Base-by-base conservation (phyloP, 2,329 filamentous ascomycete genomes). In the Apiospora aurea region DNA sequence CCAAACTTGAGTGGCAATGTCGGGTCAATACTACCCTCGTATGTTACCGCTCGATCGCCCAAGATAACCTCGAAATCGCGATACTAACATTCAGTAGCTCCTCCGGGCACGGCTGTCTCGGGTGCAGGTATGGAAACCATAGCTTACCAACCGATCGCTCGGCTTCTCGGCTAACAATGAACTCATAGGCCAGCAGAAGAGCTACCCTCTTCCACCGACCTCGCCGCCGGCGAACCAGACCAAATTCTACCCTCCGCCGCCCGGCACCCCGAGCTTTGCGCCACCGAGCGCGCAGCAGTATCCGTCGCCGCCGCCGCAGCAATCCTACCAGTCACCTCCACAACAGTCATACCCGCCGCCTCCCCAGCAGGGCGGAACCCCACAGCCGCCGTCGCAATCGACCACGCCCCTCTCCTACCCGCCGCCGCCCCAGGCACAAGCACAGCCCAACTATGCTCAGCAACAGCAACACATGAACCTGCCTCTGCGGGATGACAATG, bases 11-110 rank as follows among this genome's bases (percentile, higher is more conserved):
- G 76, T 74, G 68, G 75, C 73, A 73, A 86, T 87, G 82, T 84
- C 84, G 72, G 79, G 78, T 69, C 82, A 84, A 71, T 87, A 83
- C 75, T 87, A 87, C 77, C 85, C 86, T 73, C 86, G 85, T 87
- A 79, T 77, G 84, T 79, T 53, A 61, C 64, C 34, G 11, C 21
- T 24, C 57, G 10, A 41, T 64, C 34, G 57, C 43, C 69, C 43
- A 69, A 49, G 47, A 71, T 67, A 72, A 71, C 11, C 21, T 53
- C 46, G 21, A 71, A 71, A 14, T 71, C 49, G 26, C 43, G 72
- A 47, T 49, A 64, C 73, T 77, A 66, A 77, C 72, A 67, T 75
- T 70, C 43, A 47, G 73, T 73, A 85, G 84, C 85, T 76, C 84
- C 84, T 72, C 84, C 85, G n/a, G 76, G 78, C 61, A 79, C 82